A percentile compares a stretch with the other conserved stretches of the same genome.
phyloP scores from a whole-genome alignment of 192 early-diverging fungal genomes.

The Allomyces macrogynus region DNA sequence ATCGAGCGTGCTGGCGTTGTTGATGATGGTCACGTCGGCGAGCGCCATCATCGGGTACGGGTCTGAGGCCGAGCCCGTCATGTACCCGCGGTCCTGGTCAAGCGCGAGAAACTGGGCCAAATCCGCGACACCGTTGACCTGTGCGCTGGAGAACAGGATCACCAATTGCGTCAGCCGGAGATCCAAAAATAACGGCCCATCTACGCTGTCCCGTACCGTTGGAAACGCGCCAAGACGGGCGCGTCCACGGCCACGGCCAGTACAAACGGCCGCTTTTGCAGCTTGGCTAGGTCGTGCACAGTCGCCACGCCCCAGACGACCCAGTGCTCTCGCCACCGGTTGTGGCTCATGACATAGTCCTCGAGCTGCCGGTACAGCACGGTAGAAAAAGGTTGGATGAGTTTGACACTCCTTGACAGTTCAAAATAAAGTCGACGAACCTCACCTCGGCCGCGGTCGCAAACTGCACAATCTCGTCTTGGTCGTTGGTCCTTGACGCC shows the following conservation, averaged over 20 bases:
- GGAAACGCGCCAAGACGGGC: slow-evolving; percentile 46
- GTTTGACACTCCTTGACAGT: no score
- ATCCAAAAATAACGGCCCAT: background rate
- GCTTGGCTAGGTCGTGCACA: slow-evolving; percentile 28
- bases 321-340: slow-evolving; percentile 51
- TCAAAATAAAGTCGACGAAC: no score
- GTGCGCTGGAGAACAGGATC: background rate
- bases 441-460: no score
- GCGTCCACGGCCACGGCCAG: slow-evolving; percentile 69
- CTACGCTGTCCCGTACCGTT: slow-evolving; percentile 24
- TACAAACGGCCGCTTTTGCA: slow-evolving; percentile 39
- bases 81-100: background rate
- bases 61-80: background rate
- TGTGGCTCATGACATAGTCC: slow-evolving; percentile 33
- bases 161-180: background rate
- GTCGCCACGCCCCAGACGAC: slow-evolving; percentile 43
- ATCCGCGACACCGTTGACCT: slow-evolving; percentile 3
- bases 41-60: slow-evolving; percentile 4
- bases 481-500: no score
- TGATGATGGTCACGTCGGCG: slow-evolving; percentile 25
- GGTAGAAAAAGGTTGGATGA: no score
- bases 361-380: slow-evolving; percentile 15
- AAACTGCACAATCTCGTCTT: no score
- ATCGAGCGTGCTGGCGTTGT: slow-evolving; percentile 17
- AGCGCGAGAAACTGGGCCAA: slow-evolving; percentile 1